Conservation (phyloP, 75 land plant species). For the Picea sitchensis region DNA sequence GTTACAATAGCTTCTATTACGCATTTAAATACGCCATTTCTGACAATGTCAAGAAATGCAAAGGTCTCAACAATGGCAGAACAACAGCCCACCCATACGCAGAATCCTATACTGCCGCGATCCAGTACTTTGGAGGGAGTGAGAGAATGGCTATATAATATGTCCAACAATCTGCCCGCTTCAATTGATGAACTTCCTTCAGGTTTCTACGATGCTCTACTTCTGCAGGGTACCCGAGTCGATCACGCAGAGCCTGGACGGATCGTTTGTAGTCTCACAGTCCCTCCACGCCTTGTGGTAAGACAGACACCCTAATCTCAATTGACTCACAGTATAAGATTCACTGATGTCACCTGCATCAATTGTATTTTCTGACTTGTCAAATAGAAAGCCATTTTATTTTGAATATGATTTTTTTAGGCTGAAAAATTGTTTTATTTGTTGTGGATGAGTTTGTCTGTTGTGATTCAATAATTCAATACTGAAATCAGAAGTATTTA, state of each 20-base stretch:
- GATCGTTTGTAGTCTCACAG: constrained; percentile 38
- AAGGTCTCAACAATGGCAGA: neutral
- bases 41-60: too few species aligned
- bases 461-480: too few species aligned
- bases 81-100: neutral
- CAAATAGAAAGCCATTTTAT: too few species aligned
- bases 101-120: neutral
- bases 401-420: too few species aligned
- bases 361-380: too few species aligned
- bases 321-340: too few species aligned
- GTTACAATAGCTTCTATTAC: too few species aligned
- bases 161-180: neutral
- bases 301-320: neutral
- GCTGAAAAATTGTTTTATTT: too few species aligned
- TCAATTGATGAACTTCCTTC: constrained; percentile 14
- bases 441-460: too few species aligned
- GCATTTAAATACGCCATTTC: too few species aligned
- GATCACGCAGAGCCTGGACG: constrained; percentile 39
- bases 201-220: constrained; percentile 32
- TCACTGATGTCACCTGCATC: too few species aligned
- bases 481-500: too few species aligned
- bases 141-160: neutral
- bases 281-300: constrained; percentile 51
- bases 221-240: constrained; percentile 27
- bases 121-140: neutral